These are phyloP conservation scores for Uromyces viciae-fabae DNA, from an alignment of 1,284 basidiomycete genomes.

Conservation along the genomic window DNA sequence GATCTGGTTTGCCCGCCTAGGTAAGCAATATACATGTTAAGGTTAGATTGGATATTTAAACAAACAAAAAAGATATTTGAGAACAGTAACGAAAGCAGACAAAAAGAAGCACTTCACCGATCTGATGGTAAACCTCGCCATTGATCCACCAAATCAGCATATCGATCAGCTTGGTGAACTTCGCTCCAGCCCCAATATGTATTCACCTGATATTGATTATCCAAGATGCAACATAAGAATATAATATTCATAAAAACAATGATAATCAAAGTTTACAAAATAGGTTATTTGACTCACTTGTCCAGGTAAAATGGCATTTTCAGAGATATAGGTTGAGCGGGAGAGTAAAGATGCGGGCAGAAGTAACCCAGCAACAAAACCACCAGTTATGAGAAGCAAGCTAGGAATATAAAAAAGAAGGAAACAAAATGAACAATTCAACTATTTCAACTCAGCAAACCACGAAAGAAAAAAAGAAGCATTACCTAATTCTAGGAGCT, in stretches of 20 bases:
- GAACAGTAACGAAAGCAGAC: neutral
- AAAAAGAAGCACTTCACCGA: constrained; percentile 54
- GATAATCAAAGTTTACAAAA: neutral
- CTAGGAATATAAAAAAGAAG: constrained; percentile 55
- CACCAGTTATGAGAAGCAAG: constrained; percentile 62
- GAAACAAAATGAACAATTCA: neutral
- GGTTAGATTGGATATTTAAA: neutral
- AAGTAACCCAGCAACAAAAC: constrained; percentile 70
- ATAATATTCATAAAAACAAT: neutral
- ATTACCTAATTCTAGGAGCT: neutral
- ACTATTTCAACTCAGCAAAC: neutral
- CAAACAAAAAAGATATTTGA: constrained; percentile 47
- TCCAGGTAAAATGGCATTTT: constrained; percentile 85
- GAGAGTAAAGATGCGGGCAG: constrained; percentile 68
- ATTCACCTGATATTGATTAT: constrained; percentile 63
- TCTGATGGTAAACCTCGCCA: constrained; percentile 66
- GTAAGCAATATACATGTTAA: neutral
- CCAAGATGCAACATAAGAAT: neutral
- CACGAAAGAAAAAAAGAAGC: neutral
- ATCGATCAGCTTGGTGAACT: constrained; percentile 74
- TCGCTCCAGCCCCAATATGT: constrained; percentile 84
- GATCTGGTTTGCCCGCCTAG: constrained; percentile 65
- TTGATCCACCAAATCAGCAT: constrained; percentile 66
- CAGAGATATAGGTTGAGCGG: constrained; percentile 74
- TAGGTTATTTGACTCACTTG: constrained; percentile 62